Percentiles rank a stretch among this genome's conserved stretches.
Evolutionary conservation across 805 yeast species (phyloP).

Genomic region (Teunomyces funiuensis): DNA sequence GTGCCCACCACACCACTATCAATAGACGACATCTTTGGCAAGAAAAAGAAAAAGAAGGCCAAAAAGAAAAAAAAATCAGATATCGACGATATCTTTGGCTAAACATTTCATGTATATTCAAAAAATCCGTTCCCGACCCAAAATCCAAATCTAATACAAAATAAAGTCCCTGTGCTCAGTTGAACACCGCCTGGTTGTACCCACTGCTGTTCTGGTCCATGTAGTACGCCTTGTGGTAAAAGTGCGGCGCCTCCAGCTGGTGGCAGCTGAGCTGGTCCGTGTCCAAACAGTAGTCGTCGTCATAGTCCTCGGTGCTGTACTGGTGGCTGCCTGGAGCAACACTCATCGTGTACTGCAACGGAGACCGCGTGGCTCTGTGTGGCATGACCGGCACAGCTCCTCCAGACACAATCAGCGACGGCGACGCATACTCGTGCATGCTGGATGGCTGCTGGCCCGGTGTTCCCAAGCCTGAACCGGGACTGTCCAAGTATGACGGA

Average conservation of each 20-base stretch:
- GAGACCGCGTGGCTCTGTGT: conserved; percentile 1
- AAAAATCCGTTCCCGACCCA: background rate
- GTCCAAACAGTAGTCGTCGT: conserved; percentile 46
- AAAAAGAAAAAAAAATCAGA: conserved; percentile 18
- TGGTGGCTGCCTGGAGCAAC: background rate
- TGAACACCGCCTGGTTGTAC: conserved; percentile 4
- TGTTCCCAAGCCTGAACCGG: background rate
- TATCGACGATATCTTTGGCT: conserved; percentile 78
- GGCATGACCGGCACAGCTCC: background rate
- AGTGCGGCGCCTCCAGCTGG: background rate
- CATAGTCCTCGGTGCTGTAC: conserved; percentile 24
- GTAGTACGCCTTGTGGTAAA: conserved; percentile 3
- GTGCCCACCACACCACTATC: conserved; percentile 2
- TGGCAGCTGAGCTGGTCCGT: conserved; percentile 36
- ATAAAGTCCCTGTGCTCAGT: background rate
- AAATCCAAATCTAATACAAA: conserved; percentile 1
- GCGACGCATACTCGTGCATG: conserved; percentile 2
- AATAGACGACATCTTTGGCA: conserved; percentile 13
- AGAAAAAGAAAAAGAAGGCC: conserved; percentile 10
- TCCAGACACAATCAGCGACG: background rate
- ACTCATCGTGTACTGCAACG: conserved; percentile 1
- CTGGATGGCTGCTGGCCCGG: conserved; percentile 7
- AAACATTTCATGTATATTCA: conserved; percentile 4
- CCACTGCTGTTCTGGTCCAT: background rate
- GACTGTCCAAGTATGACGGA: conserved; percentile 4